These are phyloP conservation scores for Pythium coloratum DNA, from an alignment of 352 stramenopile species.

Conservation along the genomic window DNA sequence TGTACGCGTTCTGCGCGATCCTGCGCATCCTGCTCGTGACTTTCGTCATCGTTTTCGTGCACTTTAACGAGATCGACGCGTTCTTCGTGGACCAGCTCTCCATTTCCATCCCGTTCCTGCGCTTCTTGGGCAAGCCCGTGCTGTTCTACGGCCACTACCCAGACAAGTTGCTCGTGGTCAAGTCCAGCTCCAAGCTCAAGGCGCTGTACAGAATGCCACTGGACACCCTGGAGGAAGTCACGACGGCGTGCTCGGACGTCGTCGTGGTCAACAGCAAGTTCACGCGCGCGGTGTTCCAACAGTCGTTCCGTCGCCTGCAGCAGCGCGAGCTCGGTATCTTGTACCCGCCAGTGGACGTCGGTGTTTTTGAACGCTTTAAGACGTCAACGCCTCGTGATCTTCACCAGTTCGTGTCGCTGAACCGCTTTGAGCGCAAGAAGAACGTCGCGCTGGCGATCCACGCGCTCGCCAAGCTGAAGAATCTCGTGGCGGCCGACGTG, in stretches of 20 bases:
- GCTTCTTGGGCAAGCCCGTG: slow-evolving; percentile 76
- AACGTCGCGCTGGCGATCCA: slow-evolving; percentile 92
- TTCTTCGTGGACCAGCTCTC: slow-evolving; percentile 87
- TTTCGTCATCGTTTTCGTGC: slow-evolving; percentile 42
- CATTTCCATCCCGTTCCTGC: slow-evolving; percentile 74
- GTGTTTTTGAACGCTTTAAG: slow-evolving; percentile 48
- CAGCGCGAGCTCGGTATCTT: slow-evolving; percentile 81
- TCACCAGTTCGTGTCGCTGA: slow-evolving; percentile 94
- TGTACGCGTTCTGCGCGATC: slow-evolving; percentile 93
- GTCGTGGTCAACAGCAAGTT: slow-evolving; percentile 98
- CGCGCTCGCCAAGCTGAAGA: slow-evolving; percentile 64
- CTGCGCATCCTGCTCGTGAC: slow-evolving; percentile 94
- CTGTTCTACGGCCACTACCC: slow-evolving; percentile 99
- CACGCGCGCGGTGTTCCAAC: slow-evolving; percentile 88
- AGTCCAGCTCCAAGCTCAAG: slow-evolving; percentile 68
- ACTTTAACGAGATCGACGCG: slow-evolving; percentile 57
- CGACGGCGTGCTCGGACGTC: slow-evolving; percentile 83
- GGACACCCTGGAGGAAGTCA: slow-evolving; percentile 93
- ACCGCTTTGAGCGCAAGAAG: slow-evolving; percentile 99
- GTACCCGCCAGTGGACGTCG: slow-evolving; percentile 93
- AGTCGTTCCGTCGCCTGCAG: slow-evolving; percentile 83
- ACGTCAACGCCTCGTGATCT: slow-evolving; percentile 39
- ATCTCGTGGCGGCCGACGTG: slow-evolving; percentile 33
- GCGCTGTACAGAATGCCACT: slow-evolving; percentile 90
- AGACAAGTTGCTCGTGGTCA: slow-evolving; percentile 93